A percentile compares a stretch with the other conserved stretches of the same genome.
phyloP scores from a whole-genome alignment of 164 flowering plant species.

The Nymphaea colorata region DNA sequence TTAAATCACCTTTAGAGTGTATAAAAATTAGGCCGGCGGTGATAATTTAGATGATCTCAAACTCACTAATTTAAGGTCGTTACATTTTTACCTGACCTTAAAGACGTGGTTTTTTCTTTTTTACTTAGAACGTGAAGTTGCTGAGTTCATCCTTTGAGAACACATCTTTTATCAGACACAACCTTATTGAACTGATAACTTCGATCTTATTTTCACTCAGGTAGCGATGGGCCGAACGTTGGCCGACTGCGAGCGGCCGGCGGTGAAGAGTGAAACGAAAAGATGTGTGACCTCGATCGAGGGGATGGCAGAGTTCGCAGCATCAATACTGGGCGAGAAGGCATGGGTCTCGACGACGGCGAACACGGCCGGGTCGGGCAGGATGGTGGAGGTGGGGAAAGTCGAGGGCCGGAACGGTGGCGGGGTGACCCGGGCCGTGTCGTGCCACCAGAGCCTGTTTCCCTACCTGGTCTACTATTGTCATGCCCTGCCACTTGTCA shows the following conservation, averaged over 20 bases:
- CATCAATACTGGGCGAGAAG: slow-evolving; percentile 40
- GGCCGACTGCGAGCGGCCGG: slow-evolving; percentile 59
- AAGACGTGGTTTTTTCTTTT: no score
- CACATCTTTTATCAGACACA: background rate
- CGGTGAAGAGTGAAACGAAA: slow-evolving; percentile 79
- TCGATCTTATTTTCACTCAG: background rate
- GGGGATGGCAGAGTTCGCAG: slow-evolving; percentile 85
- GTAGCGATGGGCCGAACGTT: slow-evolving; percentile 21
- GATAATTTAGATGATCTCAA: no score
- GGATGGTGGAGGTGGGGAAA: slow-evolving; percentile 39
- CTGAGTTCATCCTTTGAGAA: background rate
- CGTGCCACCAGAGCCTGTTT: slow-evolving; percentile 82
- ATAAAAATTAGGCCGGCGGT: no score
- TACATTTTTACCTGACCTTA: no score
- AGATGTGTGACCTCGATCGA: slow-evolving; percentile 66
- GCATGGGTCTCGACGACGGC: slow-evolving; percentile 48
- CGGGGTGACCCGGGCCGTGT: slow-evolving; percentile 48
- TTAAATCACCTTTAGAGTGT: no score
- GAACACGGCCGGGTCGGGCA: slow-evolving; percentile 40
- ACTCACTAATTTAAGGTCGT: no score
- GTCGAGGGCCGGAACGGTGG: slow-evolving; percentile 45
- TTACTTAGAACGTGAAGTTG: background rate
- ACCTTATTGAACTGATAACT: background rate
- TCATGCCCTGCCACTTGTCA: slow-evolving; percentile 81
- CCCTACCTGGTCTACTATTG: slow-evolving; percentile 79